A percentile compares a stretch with the other conserved stretches of the same genome.
These are phyloP conservation scores for Poterioochromonas sp. DNA, from an alignment of 352 stramenopile genomes.

Conservation along the genomic window DNA sequence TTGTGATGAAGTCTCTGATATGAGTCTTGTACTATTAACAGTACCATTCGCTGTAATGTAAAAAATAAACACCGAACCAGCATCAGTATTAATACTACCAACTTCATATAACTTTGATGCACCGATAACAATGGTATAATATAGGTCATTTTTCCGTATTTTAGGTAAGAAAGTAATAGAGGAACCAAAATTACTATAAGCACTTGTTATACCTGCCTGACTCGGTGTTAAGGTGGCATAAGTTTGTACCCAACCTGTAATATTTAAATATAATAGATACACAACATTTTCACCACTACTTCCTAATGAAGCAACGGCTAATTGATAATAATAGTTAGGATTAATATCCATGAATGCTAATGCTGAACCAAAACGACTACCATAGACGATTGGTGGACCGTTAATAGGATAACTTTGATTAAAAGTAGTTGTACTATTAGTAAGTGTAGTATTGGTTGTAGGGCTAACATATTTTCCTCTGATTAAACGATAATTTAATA, in stretches of 20 bases:
- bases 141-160: neutral
- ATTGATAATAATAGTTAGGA: neutral
- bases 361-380: neutral
- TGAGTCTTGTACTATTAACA: neutral
- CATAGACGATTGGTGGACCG: constrained; percentile 14
- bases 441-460: neutral
- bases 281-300: neutral
- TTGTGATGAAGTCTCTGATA: neutral
- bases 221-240: neutral
- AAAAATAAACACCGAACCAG: neutral
- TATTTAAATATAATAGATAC: constrained; percentile 8
- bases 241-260: neutral
- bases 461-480: neutral
- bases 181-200: constrained; percentile 3
- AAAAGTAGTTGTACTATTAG: neutral
- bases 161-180: neutral
- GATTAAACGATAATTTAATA: neutral
- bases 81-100: neutral
- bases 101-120: neutral
- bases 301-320: neutral
- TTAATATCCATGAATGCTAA: constrained; percentile 1
- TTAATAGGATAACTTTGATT: neutral
- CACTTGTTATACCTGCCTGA: neutral
- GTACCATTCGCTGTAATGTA: neutral
- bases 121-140: neutral